Evolutionary conservation across 116 monocot species (phyloP).

Genomic region (Trichopus zeylanicus): DNA sequence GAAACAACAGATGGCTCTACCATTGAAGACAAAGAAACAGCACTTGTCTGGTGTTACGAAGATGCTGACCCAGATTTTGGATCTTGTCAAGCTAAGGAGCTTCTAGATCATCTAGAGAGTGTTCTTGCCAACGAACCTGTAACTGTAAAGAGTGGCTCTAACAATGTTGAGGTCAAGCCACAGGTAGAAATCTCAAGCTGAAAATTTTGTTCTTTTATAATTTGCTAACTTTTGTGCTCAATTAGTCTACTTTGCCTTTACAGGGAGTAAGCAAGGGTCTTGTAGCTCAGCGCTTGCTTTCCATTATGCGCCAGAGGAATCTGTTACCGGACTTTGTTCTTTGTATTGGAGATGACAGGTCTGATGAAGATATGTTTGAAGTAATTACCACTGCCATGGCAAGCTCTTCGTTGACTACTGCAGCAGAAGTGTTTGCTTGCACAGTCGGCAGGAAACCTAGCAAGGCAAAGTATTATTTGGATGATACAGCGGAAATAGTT

Average conservation of each 20-base stretch:
- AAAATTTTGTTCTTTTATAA: too few relatives aligned
- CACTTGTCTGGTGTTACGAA: slow-evolving; percentile 86
- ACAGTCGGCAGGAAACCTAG: slow-evolving; percentile 80
- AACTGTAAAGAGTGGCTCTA: slow-evolving; percentile 57
- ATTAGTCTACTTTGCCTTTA: background rate
- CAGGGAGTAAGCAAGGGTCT: slow-evolving; percentile 88
- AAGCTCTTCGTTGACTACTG: slow-evolving; percentile 17
- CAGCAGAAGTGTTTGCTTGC: slow-evolving; percentile 77
- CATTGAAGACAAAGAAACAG: slow-evolving; percentile 78
- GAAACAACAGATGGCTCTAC: slow-evolving; percentile 88
- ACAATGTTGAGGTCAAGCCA: slow-evolving; percentile 82
- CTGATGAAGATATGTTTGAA: slow-evolving; percentile 91
- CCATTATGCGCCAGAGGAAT: slow-evolving; percentile 40
- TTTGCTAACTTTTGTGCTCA: background rate
- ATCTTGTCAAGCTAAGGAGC: slow-evolving; percentile 84
- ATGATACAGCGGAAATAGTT: slow-evolving; percentile 67
- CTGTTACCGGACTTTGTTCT: slow-evolving; percentile 62
- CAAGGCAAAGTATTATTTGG: slow-evolving; percentile 84
- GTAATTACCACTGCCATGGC: slow-evolving; percentile 41
- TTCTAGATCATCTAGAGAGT: slow-evolving; percentile 82
- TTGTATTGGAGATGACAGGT: slow-evolving; percentile 80
- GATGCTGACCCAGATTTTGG: slow-evolving; percentile 90
- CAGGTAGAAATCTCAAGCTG: slow-evolving; percentile 31
- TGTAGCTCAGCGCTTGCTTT: slow-evolving; percentile 57
- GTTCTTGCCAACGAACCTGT: slow-evolving; percentile 83